phyloP scores from a whole-genome alignment of 1,284 basidiomycete species.

The Irpex sp. region DNA sequence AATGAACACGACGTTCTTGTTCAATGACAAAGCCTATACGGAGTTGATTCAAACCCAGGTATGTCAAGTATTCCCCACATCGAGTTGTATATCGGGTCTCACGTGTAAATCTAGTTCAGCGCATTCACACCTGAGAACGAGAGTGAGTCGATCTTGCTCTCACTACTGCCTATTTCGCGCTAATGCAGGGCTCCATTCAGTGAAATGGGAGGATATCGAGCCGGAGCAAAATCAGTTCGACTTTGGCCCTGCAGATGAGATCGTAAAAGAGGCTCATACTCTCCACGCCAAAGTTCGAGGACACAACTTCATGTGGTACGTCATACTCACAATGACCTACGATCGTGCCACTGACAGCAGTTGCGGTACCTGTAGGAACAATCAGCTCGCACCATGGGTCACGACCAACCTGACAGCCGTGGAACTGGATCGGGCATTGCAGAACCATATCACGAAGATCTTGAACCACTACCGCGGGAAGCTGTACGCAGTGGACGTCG shows the following conservation, averaged over 20 bases:
- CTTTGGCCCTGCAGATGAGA: conserved; percentile 12
- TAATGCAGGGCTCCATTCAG: not conserved
- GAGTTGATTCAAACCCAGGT: conserved; percentile 11
- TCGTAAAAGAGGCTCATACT: conserved; percentile 11
- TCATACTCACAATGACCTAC: not conserved
- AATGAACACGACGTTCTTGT: conserved; percentile 13
- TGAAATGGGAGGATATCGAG: conserved; percentile 15
- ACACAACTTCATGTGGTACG: conserved; percentile 14
- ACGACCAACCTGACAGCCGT: conserved; percentile 10
- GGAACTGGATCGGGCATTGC: conserved; percentile 11
- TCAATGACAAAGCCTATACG: conserved; percentile 12
- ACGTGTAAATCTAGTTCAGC: conserved; percentile 5
- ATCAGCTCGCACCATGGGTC: conserved; percentile 14
- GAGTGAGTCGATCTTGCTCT: conserved; percentile 4
- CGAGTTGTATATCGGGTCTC: not conserved
- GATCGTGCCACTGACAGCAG: not conserved
- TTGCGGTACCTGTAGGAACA: conserved; percentile 3
- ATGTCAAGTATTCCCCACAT: not conserved
- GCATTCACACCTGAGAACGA: conserved; percentile 15
- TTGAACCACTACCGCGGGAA: conserved; percentile 13
- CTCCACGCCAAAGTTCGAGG: conserved; percentile 12
- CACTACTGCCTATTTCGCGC: not conserved
- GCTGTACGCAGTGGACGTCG: conserved; percentile 12
- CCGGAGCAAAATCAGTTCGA: conserved; percentile 9
- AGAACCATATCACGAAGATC: conserved; percentile 14